phyloP scores from a whole-genome alignment of 306 rosid genomes.

The Geum urbanum region DNA sequence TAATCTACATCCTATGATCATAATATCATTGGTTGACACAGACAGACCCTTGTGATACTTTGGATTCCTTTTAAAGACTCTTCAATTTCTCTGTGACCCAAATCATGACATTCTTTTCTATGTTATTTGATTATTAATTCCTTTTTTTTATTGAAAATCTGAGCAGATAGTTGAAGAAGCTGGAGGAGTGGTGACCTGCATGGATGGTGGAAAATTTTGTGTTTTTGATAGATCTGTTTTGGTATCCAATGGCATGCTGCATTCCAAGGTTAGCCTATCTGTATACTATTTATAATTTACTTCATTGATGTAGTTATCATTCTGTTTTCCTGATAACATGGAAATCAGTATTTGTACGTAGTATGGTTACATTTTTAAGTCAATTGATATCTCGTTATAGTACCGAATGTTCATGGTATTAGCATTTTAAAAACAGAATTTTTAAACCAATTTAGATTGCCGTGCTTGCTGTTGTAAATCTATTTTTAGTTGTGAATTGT shows the following conservation, averaged over 20 bases:
- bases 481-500: neutral
- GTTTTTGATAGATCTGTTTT: constrained; percentile 93
- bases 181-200: constrained; percentile 73
- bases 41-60: neutral
- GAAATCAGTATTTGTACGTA: neutral
- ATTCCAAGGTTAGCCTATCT: constrained; percentile 58
- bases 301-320: neutral
- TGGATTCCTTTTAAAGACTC: neutral
- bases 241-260: constrained; percentile 73
- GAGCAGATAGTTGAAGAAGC: constrained; percentile 90
- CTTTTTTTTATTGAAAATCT: neutral
- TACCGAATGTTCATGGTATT: neutral
- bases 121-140: neutral
- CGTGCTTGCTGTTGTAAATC: neutral
- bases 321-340: neutral
- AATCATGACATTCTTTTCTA: neutral
- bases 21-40: neutral
- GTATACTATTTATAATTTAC: neutral
- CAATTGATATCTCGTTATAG: neutral
- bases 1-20: neutral
- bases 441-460: neutral
- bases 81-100: neutral
- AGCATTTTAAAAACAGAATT: neutral
- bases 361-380: neutral
- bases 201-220: constrained; percentile 88